Base-by-base conservation (phyloP, 257 asterid genomes). In the Solanum clarkiae region DNA sequence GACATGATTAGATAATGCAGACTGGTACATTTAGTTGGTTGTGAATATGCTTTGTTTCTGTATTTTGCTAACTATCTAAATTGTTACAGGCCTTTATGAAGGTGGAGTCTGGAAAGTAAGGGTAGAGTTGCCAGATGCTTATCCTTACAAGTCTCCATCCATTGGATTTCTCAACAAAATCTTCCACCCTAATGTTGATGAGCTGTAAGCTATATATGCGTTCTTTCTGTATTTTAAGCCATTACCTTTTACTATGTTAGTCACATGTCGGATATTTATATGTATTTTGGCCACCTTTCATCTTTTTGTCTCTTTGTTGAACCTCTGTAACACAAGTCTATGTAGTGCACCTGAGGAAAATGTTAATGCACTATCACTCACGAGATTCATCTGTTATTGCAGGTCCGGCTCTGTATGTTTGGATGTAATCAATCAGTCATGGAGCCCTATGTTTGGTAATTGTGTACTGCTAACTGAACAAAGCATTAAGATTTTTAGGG, bases 391-490 rank as follows among this genome's bases (percentile, higher is more conserved):
- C 82, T 79, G 82, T 36, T 53, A 68, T 68, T 80, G 77, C 87
- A 94, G 98, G 91, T 94, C 98, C 8, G 98, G 98, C 80, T 95
- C 97, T 14, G 97, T 94, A n/a, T 93, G 98, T 91, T 93, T 94
- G 94, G 97, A 95, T 88, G 97, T 94, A 83, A 95, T 94, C 81
- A 94, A 95, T 89, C 99, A 95, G 89, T 93, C 99, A 74, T 94
- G 98, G 99, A 95, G 99, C 84, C 99, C 98, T 81, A 94, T 94
- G 98, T 93, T 92, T 69, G 99, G 99, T 94, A 91, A 86, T 92
- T 82, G 59, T 15, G 1, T 84, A 51, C 72, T 45, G 56, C 85
- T 86, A 51, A 26, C 26, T 84, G 80, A 32, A 66, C 44, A 84
- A 72, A 63, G 2, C 24, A 53, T 62, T 56, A 10, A 80, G 82